Evolutionary conservation across 2,329 filamentous ascomycete genomes (phyloP).

Genomic region (Epichloe brachyelytri): DNA sequence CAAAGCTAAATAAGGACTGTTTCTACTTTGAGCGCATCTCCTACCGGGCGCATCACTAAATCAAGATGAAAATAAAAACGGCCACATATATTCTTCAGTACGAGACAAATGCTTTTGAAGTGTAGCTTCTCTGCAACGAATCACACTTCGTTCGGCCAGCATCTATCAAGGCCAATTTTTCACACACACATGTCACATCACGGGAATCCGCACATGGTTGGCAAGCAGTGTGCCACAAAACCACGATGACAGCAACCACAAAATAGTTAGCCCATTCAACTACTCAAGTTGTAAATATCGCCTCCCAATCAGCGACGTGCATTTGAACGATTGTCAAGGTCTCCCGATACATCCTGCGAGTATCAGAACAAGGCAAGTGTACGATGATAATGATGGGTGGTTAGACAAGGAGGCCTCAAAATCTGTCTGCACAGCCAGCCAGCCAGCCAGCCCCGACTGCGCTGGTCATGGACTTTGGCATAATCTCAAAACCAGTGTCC

Average conservation of each 20-base stretch:
- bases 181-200: neutral
- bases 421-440: neutral
- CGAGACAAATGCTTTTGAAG: neutral
- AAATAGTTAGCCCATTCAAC: neutral
- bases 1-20: slow-evolving; percentile 33
- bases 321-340: neutral
- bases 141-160: neutral
- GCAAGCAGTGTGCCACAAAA: neutral
- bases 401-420: neutral
- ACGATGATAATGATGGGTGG: neutral
- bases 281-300: neutral
- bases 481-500: neutral
- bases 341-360: neutral
- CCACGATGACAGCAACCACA: neutral
- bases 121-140: neutral
- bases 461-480: neutral
- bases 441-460: neutral
- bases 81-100: neutral
- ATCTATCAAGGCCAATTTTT: neutral
- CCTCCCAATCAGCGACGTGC: neutral
- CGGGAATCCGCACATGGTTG: neutral
- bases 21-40: neutral
- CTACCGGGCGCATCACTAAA: neutral
- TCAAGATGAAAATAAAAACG: neutral
- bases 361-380: neutral